These are phyloP conservation scores for Macrophomina phaseolina DNA, from an alignment of 2,329 filamentous ascomycete species.

Conservation along the genomic window DNA sequence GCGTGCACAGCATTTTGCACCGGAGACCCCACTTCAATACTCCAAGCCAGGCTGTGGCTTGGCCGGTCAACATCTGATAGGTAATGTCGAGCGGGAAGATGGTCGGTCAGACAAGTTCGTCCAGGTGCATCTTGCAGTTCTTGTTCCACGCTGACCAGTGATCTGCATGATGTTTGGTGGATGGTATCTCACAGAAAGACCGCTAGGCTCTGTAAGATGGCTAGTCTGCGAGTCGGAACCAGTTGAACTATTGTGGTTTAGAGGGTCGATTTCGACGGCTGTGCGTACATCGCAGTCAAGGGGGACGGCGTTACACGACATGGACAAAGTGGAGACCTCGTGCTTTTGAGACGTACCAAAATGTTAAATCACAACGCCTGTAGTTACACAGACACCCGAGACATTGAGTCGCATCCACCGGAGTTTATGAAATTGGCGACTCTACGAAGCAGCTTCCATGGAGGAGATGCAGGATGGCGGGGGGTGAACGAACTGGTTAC, in stretches of 20 bases:
- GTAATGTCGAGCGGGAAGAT: neutral
- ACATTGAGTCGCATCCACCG: neutral
- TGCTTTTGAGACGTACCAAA: neutral
- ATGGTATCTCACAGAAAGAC: neutral
- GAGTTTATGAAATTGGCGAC: too few species aligned
- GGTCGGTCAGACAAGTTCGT: conserved; percentile 1
- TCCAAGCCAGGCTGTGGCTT: neutral
- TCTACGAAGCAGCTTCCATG: neutral
- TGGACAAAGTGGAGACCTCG: neutral
- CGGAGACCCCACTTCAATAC: neutral
- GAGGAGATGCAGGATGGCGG: neutral
- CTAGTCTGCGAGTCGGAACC: neutral
- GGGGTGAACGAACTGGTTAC: neutral
- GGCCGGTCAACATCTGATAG: neutral
- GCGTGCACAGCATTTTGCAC: neutral
- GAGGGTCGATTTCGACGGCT: neutral
- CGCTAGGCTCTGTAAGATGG: neutral
- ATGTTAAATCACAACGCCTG: neutral
- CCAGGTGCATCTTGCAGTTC: conserved; percentile 5
- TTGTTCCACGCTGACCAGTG: neutral
- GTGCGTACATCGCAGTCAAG: neutral
- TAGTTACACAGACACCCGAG: neutral
- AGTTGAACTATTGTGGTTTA: neutral
- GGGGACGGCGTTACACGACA: neutral
- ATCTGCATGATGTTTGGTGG: neutral